phyloP scores from a whole-genome alignment of 805 yeast species.

The Lipomyces yamanashiensis region DNA sequence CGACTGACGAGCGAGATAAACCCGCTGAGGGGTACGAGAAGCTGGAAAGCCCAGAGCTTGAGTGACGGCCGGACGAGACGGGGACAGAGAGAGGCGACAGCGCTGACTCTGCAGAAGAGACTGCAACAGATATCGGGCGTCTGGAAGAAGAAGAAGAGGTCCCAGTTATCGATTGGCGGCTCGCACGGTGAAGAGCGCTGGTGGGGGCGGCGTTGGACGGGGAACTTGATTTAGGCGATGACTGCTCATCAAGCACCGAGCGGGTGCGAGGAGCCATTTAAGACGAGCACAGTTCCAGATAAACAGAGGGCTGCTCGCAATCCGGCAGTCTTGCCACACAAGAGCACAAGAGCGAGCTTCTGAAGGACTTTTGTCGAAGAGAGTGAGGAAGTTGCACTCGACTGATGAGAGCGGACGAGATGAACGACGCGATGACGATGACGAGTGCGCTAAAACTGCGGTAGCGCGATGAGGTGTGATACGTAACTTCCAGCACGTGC shows the following conservation, averaged over 20 bases:
- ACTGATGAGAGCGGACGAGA: too few relatives aligned
- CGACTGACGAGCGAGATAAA: constrained; percentile 3
- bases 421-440: too few relatives aligned
- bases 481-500: constrained; percentile 6
- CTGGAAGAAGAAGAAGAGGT: not conserved
- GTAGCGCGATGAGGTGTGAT: not conserved
- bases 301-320: not conserved
- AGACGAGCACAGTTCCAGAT: not conserved
- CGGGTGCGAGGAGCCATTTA: not conserved
- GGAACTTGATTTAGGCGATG: not conserved
- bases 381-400: not conserved
- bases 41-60: not conserved
- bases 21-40: constrained; percentile 6
- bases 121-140: constrained; percentile 10
- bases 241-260: constrained; percentile 2
- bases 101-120: not conserved
- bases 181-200: not conserved
- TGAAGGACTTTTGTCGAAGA: not conserved
- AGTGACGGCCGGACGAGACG: constrained; percentile 6
- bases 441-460: too few relatives aligned
- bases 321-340: too few relatives aligned
- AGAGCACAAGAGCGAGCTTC: too few relatives aligned
- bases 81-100: constrained; percentile 5
- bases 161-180: not conserved
- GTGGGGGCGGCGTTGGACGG: not conserved